Percentiles rank a stretch among this genome's conserved stretches.
Conservation (phyloP, 768 basidiomycete species). For the Boletus subparvulus region DNA sequence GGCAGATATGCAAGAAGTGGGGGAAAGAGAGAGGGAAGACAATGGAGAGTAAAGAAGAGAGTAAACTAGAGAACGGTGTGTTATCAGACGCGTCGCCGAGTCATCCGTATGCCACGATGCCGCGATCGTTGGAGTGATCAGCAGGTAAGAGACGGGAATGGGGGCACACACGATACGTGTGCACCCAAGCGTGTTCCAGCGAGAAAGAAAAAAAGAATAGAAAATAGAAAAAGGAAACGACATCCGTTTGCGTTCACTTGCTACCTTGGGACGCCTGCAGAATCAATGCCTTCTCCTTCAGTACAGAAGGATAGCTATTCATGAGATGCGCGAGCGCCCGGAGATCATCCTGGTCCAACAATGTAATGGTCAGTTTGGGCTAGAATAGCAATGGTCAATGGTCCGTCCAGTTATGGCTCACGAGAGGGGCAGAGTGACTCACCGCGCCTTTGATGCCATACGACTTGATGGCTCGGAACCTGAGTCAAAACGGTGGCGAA, state of each 20-base stretch:
- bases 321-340: constrained; percentile 80
- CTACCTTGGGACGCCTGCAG: constrained; percentile 28
- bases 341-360: constrained; percentile 84
- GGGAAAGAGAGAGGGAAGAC: not conserved
- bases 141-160: not conserved
- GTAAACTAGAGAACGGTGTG: not conserved
- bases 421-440: constrained; percentile 26
- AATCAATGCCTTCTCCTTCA: constrained; percentile 71
- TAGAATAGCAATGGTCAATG: constrained; percentile 27
- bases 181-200: not conserved
- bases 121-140: not conserved
- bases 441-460: constrained; percentile 82
- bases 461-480: constrained; percentile 63
- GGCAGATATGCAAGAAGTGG: constrained; percentile 9
- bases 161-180: not conserved
- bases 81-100: not conserved
- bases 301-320: constrained; percentile 79
- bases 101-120: not conserved
- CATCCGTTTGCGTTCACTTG: constrained; percentile 17
- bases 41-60: constrained; percentile 3
- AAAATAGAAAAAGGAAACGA: not conserved
- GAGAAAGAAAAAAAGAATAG: not conserved
- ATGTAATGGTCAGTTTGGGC: constrained; percentile 82
- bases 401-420: not conserved
- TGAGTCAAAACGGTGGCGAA: constrained; percentile 24